Evolutionary conservation across 371 early-diverging fungal genomes (phyloP), one percentile per base, ranked within the genome.

Genomic region (Zychaea mexicana): DNA sequence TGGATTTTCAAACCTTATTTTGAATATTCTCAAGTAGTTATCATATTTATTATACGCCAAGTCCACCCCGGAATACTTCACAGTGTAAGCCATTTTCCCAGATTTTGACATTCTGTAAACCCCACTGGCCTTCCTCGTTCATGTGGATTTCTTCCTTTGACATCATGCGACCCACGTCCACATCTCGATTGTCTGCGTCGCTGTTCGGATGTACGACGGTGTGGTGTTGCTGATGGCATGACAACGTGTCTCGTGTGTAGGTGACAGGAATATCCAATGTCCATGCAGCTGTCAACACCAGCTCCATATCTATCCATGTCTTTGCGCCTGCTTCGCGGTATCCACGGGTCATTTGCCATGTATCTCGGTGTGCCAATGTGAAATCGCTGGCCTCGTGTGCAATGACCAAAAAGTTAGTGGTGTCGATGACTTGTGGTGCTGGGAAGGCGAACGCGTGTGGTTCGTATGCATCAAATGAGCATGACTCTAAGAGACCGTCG

Each of bases 241-340:
- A 57, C 55, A 77, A 71, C 0, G 74, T 62, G 28, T 74, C 68
- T 19, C 63, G 68, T 3, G 66, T 69, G 52, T 70, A 74, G 2
- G 70, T 73, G 24, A 77, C 57, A 6, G 71, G 70, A 13, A 80
- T 69, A 42, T 73, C 65, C 22, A 73, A 66, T 52, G 78, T 73
- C 78, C 77, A 80, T 0, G 73, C 52, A 17, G 81, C 81, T 15
- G 81, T 80, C 58, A 73, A 67, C 21, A 80, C 57, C 13, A 80
- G 67, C 45, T 80, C 81, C 62, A 77, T 72, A 67, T 80, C 81
- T 67, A 77, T 67, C 81, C 81, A 77, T 45, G 77, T 68, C 60
- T 61, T 65, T 6, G 76, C 81, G 21, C 77, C 78, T 27, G 65
- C 68, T 52, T 80, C 81, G 22, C 81, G 69, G 28, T 75, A 80